Base-by-base conservation (phyloP, 495 filamentous ascomycete species). In the Xylaria acuta region DNA sequence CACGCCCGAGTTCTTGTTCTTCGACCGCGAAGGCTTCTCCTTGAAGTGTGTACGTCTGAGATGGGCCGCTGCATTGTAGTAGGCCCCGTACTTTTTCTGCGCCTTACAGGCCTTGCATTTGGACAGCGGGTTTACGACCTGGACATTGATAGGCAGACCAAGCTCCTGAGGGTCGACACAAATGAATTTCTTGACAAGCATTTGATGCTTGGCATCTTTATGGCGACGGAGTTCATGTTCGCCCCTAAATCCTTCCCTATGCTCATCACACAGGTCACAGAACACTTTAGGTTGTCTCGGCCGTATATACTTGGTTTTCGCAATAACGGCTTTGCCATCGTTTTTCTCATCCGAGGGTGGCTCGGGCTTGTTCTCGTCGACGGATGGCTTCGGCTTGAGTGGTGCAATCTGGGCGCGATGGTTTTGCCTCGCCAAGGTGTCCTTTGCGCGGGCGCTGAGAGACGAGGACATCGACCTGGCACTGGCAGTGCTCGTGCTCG, bases 51-150 rank as follows among this genome's bases (percentile, higher is more conserved):
- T 93, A 25, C 96, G 90, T 25, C 95, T 89, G 18, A 99, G 86
- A 79, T 98, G 96, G 0, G 95, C 95, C 2, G 95, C 94, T 1
- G 95, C 95, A 74, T 99, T 99, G 78, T 99, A 98, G 80, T 99
- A 97, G 30, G 92, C 93, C 5, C 92, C 92, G 76, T 99, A 99
- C 68, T 85, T 86, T 83, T 97, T 98, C 62, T 86, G 82, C 32
- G 87, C 88, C 12, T 86, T 87, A 73, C 96, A 99, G 49, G 92
- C 89, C 79, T 97, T 97, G 87, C 96, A 99, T 72, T 91, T 92
- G n/a, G 86, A 83, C 7, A 98, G 87, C 20, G 86, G 79, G 72
- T 93, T 91, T 60, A 90, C 87, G 53, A 87, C 84, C 27, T 80
- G 84, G 43, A 86, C 81, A 41, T 74, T 56, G 64, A 79, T 77